Base-by-base conservation (phyloP, 257 asterid species). In the Fraxinus quadrangulata region DNA sequence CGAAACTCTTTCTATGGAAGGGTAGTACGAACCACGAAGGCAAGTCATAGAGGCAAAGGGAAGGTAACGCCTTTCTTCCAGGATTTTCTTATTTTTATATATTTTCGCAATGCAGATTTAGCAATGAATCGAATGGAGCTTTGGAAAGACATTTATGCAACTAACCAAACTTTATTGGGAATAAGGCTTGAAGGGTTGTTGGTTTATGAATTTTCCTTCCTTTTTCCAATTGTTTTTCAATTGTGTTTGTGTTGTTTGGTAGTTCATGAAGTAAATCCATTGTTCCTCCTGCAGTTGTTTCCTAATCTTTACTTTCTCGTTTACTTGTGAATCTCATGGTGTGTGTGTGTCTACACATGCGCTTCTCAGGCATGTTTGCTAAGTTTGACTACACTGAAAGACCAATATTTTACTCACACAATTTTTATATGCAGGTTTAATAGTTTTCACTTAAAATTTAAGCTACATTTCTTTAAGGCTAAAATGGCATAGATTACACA, bases 61-160 rank as follows among this genome's bases (percentile, higher is more conserved):
- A 88, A 88, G 92, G 92, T 79, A 54, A 88, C 81, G 92, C 90
- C 92, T 88, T 88, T 88, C 92, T 84, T 86, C 92, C 89, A 88
- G 87, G 79, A 73, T 75, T 81, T 79, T 66, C 14, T 19, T 14
- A 37, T 42, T 42, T 39, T 10, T 75, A 33, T 34, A 16, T 77
- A 17, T 74, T 49, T 37, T 28, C 42, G 39, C 6, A 17, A 23
- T 1, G 66, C n/a, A 14, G 12, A n/a, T 63, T 14, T 63, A 63
- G 36, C 21, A 12, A 63, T 63, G 36, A 26, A 63, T 6, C 10
- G 31, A 26, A 24, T 13, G 28, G 37, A 2, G 37, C 14, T 24
- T 24, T 23, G 17, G 9, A 23, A 61, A 10, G 11, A 56, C 1
- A 56, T 17, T 17, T 19, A 56, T 61, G 33, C 6, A 24, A 11